Evolutionary conservation across 1,284 basidiomycete genomes (phyloP).

Genomic region (Trichosporon inkin): DNA sequence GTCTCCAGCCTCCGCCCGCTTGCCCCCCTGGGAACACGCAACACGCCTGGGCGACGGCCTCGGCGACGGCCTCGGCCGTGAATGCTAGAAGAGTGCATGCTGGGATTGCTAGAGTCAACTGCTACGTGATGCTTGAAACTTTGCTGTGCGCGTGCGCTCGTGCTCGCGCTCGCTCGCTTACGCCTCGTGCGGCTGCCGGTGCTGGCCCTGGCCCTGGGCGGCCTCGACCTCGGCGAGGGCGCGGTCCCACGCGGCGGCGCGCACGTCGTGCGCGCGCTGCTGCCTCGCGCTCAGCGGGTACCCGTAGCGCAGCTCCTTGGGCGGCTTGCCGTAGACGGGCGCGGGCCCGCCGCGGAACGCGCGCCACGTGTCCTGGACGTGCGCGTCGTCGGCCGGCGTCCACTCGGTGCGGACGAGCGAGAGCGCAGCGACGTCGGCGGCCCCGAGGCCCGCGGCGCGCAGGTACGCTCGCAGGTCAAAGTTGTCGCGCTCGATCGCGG

Average conservation of each 20-base stretch:
- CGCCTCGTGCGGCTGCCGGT: not conserved
- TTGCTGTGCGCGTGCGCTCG: no score
- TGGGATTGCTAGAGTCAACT: no score
- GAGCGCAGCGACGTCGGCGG: slow-evolving; percentile 30
- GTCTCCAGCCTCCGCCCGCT: no score
- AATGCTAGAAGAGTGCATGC: no score
- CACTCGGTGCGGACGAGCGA: slow-evolving; percentile 40
- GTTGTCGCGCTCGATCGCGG: slow-evolving; percentile 21
- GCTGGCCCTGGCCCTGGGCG: slow-evolving; percentile 5
- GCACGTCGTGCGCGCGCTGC: slow-evolving; percentile 24
- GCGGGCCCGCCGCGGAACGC: slow-evolving; percentile 50
- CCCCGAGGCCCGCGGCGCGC: slow-evolving; percentile 12
- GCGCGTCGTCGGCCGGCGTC: slow-evolving; percentile 30
- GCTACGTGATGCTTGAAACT: no score
- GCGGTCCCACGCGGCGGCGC: slow-evolving; percentile 32
- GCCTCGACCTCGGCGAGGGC: slow-evolving; percentile 30
- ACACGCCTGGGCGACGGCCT: no score
- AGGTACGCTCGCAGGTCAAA: slow-evolving; percentile 37
- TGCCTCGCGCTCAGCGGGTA: slow-evolving; percentile 37
- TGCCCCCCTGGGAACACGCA: no score
- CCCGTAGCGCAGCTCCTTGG: slow-evolving; percentile 51
- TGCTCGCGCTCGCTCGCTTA: not conserved
- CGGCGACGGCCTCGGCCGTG: no score
- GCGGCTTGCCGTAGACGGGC: slow-evolving; percentile 62
- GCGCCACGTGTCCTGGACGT: slow-evolving; percentile 32